Base-by-base conservation (phyloP, 805 yeast species). In the Lipomyces japonicus region DNA sequence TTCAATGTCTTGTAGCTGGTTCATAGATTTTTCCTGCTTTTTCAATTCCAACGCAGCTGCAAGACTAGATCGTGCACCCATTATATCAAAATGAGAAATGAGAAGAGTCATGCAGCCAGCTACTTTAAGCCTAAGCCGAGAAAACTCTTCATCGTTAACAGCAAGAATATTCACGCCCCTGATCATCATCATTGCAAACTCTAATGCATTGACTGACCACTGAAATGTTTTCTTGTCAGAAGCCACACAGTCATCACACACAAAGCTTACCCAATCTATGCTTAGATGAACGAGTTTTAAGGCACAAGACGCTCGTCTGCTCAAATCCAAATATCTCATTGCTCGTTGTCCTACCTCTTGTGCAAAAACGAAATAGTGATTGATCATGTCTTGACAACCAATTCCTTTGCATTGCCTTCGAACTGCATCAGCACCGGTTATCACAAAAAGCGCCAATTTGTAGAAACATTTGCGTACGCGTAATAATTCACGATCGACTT, bases 191-290 rank as follows among this genome's bases (percentile, higher is more conserved):
- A 89, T 88, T 0, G 96, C 95, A 74, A 88, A 91, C 63, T 93
- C 98, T 60, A 93, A 74, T 0, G 98, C 97, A 12, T 86, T 75
- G 22, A 93, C 97, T 67, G 96, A 88, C 96, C 97, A 93, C 61
- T 95, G 75, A 64, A 93, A 93, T 0, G 97, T 91, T 61, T 82
- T 85, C 48, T 84, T 78, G 59, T 91, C 97, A 0, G 95, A 84
- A 0, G 97, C 96, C 14, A 82, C 81, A 70, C 98, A 93, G 63
- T 91, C 97, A 66, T 93, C 96, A 53, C 91, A 88, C 24, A 93
- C 80, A 63, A 89, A 91, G 49, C 88, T 79, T 16, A 93, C 84
- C 98, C 98, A 93, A 48, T 85, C 91, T 39, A 89, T 80, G 39
- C 95, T 79, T 54, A 88, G 68, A 50, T 81, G 80, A 26, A 93